phyloP scores from a whole-genome alignment of 495 filamentous ascomycete genomes.

The Hyphodiscus hymeniophilus region DNA sequence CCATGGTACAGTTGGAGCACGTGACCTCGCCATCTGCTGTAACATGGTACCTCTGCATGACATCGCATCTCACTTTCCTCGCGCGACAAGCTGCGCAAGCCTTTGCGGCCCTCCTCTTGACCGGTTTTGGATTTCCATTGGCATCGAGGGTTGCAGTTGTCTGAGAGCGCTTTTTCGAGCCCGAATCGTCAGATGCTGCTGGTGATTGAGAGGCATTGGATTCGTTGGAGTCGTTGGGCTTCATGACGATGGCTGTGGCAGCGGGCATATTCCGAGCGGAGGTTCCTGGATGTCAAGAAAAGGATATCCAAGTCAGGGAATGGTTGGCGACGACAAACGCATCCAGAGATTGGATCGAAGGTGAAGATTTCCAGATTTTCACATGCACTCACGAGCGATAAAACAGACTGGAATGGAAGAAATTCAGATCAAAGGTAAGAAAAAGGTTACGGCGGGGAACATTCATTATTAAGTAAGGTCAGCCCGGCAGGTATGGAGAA shows the following conservation, averaged over 20 bases:
- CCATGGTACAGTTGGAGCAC: constrained; percentile 83
- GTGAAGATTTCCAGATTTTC: too few relatives aligned
- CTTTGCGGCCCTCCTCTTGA: constrained; percentile 78
- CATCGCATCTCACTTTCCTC: constrained; percentile 91
- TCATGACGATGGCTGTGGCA: too few relatives aligned
- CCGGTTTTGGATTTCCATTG: constrained; percentile 36
- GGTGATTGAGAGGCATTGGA: neutral
- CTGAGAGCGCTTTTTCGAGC: neutral
- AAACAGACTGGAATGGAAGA: too few relatives aligned
- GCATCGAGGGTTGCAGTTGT: neutral
- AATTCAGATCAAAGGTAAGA: too few relatives aligned
- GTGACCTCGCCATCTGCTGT: constrained; percentile 63
- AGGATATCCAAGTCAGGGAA: neutral
- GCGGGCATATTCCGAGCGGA: neutral
- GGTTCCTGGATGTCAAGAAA: constrained; percentile 1
- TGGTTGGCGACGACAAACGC: too few relatives aligned
- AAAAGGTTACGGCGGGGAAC: constrained; percentile 4
- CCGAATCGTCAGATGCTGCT: neutral
- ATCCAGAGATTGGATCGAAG: too few relatives aligned
- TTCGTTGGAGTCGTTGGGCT: neutral
- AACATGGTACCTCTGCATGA: constrained; percentile 40
- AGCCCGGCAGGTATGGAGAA: constrained; percentile 11
- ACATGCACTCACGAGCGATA: too few relatives aligned
- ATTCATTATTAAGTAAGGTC: constrained; percentile 7
- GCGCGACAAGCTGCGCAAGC: constrained; percentile 82